Base-by-base conservation (phyloP, 1,139 yeast genomes). In the Yamadazyma jaroonii region DNA sequence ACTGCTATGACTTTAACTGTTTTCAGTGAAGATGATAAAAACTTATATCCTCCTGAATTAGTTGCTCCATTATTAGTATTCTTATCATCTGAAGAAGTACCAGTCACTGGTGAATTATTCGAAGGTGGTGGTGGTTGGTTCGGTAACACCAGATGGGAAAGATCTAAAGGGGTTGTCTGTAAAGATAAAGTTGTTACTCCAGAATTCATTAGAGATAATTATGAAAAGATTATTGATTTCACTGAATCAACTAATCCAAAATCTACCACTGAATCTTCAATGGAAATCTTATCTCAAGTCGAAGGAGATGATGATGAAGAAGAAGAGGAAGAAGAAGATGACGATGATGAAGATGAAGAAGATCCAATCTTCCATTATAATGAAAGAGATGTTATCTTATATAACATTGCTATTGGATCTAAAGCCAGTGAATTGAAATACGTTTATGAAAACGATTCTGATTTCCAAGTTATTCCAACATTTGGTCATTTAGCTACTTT, bases 1-100 rank as follows among this genome's bases (percentile, higher is more conserved):
- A 90, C 98, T 36, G 92, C 95, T 46, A 92, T 92, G 98, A 92
- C 97, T 25, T 77, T 79, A 57, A 84, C 95, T 8, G 79, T 92
- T 38, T 87, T 90, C 68, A 76, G 81, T 38, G 84, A 83, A 44
- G 69, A 70, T 38, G 97, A 90, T 62, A 68, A 71, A 47, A 87
- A 87, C 64, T 79, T 83, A 56, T 88, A 84, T 67, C 89, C 87
- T 54, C 92, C 97, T 12, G 80, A 83, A 44, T 88, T 80, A 59
- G 96, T 92, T 41, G 95, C 97, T 5, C 98, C 98, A 45, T 72
- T 89, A 45, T 79, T 88, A 49, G 89, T 88, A 14, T 73, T 81
- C 56, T 73, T 90, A 45, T 79, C 87, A 29, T 77, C 89, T 40
- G 89, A 85, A 34, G 83, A 82, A 49, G 77, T 82, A 41, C 84